These are phyloP conservation scores for Podospora anserina DNA, from an alignment of 495 filamentous ascomycete genomes.

Conservation along the genomic window DNA sequence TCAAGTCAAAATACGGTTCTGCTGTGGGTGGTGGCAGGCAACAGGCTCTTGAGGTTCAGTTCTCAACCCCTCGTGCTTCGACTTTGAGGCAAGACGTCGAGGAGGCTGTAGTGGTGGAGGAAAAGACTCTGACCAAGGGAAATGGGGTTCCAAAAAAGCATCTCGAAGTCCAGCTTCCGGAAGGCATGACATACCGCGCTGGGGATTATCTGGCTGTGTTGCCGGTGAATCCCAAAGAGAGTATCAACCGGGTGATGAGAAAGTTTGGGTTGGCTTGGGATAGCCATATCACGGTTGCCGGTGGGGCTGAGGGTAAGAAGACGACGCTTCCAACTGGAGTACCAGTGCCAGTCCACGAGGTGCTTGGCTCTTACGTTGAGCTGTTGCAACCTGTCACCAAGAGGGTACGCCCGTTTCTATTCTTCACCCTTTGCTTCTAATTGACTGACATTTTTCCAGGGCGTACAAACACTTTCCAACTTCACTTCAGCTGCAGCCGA, in stretches of 20 bases:
- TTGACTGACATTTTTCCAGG: constrained; percentile 27
- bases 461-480: constrained; percentile 41
- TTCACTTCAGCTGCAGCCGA: constrained; percentile 31
- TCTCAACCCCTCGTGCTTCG: constrained; percentile 58
- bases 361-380: constrained; percentile 70
- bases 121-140: constrained; percentile 51
- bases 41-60: constrained; percentile 50
- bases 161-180: constrained; percentile 63
- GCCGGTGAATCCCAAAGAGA: constrained; percentile 62
- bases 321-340: constrained; percentile 57
- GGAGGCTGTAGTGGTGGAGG: constrained; percentile 58
- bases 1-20: constrained; percentile 47
- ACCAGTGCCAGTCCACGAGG: constrained; percentile 57
- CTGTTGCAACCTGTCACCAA: constrained; percentile 65
- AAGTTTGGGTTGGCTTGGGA: constrained; percentile 60
- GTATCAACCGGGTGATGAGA: constrained; percentile 52
- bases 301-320: constrained; percentile 39
- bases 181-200: constrained; percentile 61
- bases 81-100: constrained; percentile 64
- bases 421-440: neutral
- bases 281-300: constrained; percentile 46
- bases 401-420: constrained; percentile 31
- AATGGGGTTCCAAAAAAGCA: constrained; percentile 61
- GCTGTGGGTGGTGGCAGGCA: constrained; percentile 20
- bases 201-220: constrained; percentile 76